Evolutionary conservation across 1,139 yeast species (phyloP), one percentile per base, ranked within the genome.

Genomic region (Protomyces gravidus): DNA sequence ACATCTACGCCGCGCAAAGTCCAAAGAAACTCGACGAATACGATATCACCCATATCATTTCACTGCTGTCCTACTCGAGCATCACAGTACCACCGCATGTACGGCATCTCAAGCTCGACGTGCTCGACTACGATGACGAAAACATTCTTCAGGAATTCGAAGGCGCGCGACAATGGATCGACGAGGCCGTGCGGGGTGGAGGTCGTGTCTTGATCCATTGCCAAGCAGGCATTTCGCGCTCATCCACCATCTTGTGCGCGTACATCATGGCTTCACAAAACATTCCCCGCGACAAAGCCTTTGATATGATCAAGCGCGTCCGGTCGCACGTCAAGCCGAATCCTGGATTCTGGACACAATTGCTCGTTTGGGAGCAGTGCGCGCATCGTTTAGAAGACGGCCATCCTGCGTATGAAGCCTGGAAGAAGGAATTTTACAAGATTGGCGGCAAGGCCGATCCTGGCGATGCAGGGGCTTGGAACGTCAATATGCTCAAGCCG

Each of bases 111-210:
- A 53, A 53, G 32, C 68, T 70, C 3, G 67, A 66, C 36, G 63
- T 66, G 21, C 59, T 63, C 23, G 70, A 64, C 19, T 72, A 69
- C 23, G 70, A 67, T 5, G 70, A 68, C 42, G 73, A 73, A 46
- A 78, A 86, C 1, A 76, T 86, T 36, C 86, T 86, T 67, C 85
- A 80, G 52, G 73, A 78, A 2, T 75, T 81, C 1, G 71, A 80
- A 23, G 68, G 67, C 1, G 79, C 80, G n/a, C 85, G 81, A 65
- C 71, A 70, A 21, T 53, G 47, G 28, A 53, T 53, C 15, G 51
- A 53, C 39, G 51, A 36, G 23, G 58, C 58, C 26, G 39, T 53
- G 28, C 25, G 46, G 27, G n/a, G 21, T 13, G 58, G 58, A 4
- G 58, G 58, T 6, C 48, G 36, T 5, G 59, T 55, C 26, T 26